A percentile compares a stretch with the other conserved stretches of the same genome.
Evolutionary conservation across 768 basidiomycete species (phyloP).

Genomic region (Amylocystis lapponica): DNA sequence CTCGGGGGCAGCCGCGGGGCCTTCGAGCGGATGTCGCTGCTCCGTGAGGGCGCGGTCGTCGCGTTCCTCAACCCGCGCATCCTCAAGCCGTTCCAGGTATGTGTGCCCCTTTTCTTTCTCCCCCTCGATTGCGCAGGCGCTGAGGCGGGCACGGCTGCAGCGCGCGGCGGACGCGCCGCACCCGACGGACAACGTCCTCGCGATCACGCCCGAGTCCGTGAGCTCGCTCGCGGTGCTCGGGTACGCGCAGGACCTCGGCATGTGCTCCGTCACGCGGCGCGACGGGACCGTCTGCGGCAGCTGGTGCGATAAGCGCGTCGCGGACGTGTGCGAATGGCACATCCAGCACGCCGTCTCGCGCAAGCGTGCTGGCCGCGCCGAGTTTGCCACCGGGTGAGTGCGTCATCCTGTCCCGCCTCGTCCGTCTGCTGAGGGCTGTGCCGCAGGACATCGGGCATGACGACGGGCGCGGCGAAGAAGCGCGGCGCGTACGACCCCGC

Average conservation of each 20-base stretch:
- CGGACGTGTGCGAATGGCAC: constrained; percentile 91
- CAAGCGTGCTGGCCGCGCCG: constrained; percentile 69
- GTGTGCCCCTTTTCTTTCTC: constrained; percentile 14
- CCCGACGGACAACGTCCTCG: constrained; percentile 76
- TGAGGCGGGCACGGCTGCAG: constrained; percentile 24
- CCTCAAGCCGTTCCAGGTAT: constrained; percentile 79
- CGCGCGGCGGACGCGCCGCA: constrained; percentile 55
- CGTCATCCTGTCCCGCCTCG: background rate
- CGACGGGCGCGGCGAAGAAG: constrained; percentile 42
- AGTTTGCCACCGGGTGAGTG: constrained; percentile 78
- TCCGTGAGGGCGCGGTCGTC: constrained; percentile 86
- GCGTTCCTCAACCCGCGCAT: constrained; percentile 86
- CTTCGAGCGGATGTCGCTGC: constrained; percentile 80
- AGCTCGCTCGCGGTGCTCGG: constrained; percentile 82
- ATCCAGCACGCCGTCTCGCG: constrained; percentile 75
- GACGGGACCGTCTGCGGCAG: constrained; percentile 79
- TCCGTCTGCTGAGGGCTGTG: background rate
- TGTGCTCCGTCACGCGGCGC: constrained; percentile 69
- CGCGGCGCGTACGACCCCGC: constrained; percentile 59
- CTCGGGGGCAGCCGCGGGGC: constrained; percentile 90
- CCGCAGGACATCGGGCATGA: constrained; percentile 70
- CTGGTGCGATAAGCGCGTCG: constrained; percentile 89
- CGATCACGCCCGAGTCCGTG: constrained; percentile 79
- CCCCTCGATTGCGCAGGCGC: too few species aligned
- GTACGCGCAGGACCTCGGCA: constrained; percentile 79